Base-by-base conservation (phyloP, 805 yeast species). In the Barnettozyma vustinii region DNA sequence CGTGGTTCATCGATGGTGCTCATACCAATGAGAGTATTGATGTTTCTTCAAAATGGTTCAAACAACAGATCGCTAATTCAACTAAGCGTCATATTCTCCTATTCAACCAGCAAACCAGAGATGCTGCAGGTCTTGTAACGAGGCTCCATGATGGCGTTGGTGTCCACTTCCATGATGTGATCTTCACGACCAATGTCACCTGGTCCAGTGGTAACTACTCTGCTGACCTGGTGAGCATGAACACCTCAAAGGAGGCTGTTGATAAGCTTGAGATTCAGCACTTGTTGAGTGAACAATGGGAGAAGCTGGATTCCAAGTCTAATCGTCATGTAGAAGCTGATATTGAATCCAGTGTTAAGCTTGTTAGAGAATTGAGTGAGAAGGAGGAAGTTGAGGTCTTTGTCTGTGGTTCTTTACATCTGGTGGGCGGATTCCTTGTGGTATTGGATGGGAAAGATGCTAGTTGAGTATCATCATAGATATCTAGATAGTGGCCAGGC, bases 1-100 rank as follows among this genome's bases (percentile, higher is more conserved):
- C 76, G n/a, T 94, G 97, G 96, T 83, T 69, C 54, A 68, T 92
- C 15, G 99, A 94, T 68, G 99, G 99, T 18, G 98, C 99, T 0
- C 99, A 94, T 59, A 94, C 99, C 0, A 69, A 76, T 42, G 99
- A 94, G 60, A 87, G 96, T 51, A 78, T 95, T 21, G 73, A 73
- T 27, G 95, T 83, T n/a, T 87, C 97, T 0, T 75, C 92, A 0
- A 68, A 67, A 9, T 94, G 99, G 99, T 88, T 84, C 58, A 67
- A 66, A 9, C 51, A 65, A n/a, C 71, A 70, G 16, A 69, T 44
- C 12, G n/a, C 66, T 35, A 57, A 63, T 5, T 56, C 59, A 1
- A 58, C 61, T n/a, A 61, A 63, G 27, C 56, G 57, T 53, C 54
- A 58, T 52, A 78, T 89, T 8, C 72, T 94, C 19, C 66, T 94